phyloP scores from a whole-genome alignment of 495 filamentous ascomycete genomes.

The Penicillium bialowiezense region DNA sequence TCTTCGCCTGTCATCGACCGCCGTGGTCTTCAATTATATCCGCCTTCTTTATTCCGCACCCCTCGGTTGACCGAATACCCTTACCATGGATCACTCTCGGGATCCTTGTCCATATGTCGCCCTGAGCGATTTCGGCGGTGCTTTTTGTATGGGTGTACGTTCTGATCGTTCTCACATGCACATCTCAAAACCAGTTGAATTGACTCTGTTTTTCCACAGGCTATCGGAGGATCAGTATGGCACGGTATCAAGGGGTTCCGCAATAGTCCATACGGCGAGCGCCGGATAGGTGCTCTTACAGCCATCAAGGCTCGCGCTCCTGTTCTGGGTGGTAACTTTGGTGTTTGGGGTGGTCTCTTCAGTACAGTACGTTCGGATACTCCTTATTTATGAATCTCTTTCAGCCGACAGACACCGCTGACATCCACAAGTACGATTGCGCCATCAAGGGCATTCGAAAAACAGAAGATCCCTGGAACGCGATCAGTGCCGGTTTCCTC shows the following conservation, averaged over 20 bases:
- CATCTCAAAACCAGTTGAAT: constrained; percentile 1
- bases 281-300: constrained; percentile 91
- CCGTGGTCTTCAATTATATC: not conserved
- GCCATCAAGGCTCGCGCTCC: constrained; percentile 96
- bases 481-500: constrained; percentile 94
- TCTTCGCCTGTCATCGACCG: not conserved
- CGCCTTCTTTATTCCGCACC: not conserved
- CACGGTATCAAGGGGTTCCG: constrained; percentile 96
- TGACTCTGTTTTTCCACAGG: constrained; percentile 20
- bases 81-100: constrained; percentile 83
- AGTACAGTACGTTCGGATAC: constrained; percentile 44
- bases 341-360: constrained; percentile 95
- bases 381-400: not conserved
- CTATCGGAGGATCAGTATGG: constrained; percentile 92
- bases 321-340: constrained; percentile 95
- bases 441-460: constrained; percentile 93
- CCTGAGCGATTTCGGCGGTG: constrained; percentile 94
- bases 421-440: constrained; percentile 65
- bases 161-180: constrained; percentile 19
- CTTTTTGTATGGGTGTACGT: constrained; percentile 91
- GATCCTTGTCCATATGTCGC: constrained; percentile 97
- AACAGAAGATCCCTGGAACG: constrained; percentile 98
- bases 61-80: constrained; percentile 1
- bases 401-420: not conserved
- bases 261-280: constrained; percentile 87